A percentile compares a stretch with the other conserved stretches of the same genome.
Conservation (phyloP, 2,329 filamentous ascomycete species). For the Pseudopyrenochaeta lycopersici region DNA sequence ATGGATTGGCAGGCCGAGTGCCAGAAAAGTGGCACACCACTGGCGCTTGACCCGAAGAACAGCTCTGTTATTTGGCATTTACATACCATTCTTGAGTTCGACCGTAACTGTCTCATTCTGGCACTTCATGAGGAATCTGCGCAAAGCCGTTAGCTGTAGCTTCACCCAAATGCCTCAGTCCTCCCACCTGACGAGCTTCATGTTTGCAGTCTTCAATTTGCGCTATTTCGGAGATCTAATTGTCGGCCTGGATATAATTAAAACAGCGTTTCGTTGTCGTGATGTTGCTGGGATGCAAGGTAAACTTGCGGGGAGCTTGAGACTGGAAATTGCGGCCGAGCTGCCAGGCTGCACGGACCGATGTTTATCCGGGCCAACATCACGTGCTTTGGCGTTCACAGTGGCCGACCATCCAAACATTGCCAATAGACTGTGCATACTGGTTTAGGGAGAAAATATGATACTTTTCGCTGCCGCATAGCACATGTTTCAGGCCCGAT, state of each 20-base stretch:
- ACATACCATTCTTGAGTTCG: constrained; percentile 94
- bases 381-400: constrained; percentile 14
- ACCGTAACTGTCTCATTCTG: constrained; percentile 98
- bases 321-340: constrained; percentile 33
- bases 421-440: neutral
- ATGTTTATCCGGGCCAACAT: constrained; percentile 15
- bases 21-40: neutral
- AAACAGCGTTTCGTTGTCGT: constrained; percentile 5
- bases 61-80: neutral
- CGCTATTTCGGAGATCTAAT: neutral
- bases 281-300: constrained; percentile 22
- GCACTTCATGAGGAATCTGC: constrained; percentile 98
- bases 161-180: neutral
- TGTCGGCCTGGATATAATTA: neutral
- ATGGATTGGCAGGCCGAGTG: neutral
- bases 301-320: constrained; percentile 30
- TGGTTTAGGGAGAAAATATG: neutral
- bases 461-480: too few relatives aligned
- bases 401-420: neutral
- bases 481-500: too few relatives aligned
- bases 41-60: neutral
- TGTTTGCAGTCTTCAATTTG: constrained; percentile 19
- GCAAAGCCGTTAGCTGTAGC: constrained; percentile 28
- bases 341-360: constrained; percentile 27
- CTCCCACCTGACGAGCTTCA: constrained; percentile 50